Percentiles rank a stretch among this genome's conserved stretches.
Conservation (phyloP, 2,329 filamentous ascomycete species). For the Neoarthrinium moseri region DNA sequence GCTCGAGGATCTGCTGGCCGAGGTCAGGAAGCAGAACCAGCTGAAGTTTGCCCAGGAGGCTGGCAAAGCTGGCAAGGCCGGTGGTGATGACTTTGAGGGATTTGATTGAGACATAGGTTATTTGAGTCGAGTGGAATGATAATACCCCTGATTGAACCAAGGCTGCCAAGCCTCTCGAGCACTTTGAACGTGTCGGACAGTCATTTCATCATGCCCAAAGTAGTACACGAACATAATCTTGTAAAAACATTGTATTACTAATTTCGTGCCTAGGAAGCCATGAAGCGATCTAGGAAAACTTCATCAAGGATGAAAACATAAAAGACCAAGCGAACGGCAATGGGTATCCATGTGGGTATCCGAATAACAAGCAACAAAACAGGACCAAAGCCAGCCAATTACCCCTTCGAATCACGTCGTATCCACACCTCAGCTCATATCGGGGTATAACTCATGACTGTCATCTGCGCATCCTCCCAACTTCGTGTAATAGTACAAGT, state of each 20-base stretch:
- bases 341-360: constrained; percentile 29
- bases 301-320: constrained; percentile 2
- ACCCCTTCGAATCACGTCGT: background rate
- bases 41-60: constrained; percentile 37
- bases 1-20: constrained; percentile 61
- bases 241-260: no score
- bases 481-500: background rate
- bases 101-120: constrained; percentile 50
- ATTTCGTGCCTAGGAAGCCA: background rate
- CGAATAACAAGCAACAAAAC: constrained; percentile 14
- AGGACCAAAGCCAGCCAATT: background rate
- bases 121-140: no score
- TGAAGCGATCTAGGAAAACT: background rate
- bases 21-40: constrained; percentile 60
- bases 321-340: constrained; percentile 22
- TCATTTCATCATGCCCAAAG: no score
- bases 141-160: no score
- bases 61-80: constrained; percentile 13
- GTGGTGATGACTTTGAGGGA: constrained; percentile 56
- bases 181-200: no score
- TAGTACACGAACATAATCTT: no score
- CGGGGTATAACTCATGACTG: no score
- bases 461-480: background rate
- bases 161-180: no score
- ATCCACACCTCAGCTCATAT: background rate